These are phyloP conservation scores for Sarcodon sp. DNA, from an alignment of 768 basidiomycete genomes.

Conservation along the genomic window DNA sequence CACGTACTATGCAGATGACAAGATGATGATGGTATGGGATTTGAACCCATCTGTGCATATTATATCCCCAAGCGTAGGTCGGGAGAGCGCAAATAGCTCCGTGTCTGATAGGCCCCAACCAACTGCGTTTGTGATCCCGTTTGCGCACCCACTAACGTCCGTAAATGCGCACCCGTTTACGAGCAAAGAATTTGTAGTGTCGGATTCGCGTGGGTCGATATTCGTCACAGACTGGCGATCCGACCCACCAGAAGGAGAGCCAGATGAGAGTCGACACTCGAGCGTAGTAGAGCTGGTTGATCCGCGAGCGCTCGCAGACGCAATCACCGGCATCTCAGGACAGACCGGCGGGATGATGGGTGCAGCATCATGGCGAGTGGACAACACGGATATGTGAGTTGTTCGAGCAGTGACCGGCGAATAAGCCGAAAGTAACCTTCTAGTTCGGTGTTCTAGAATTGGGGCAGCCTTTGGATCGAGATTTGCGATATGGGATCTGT, in stretches of 20 bases:
- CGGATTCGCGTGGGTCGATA: constrained; percentile 61
- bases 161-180: constrained; percentile 61
- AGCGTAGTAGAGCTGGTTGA: constrained; percentile 64
- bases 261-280: constrained; percentile 43
- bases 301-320: constrained; percentile 45
- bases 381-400: constrained; percentile 60
- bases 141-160: constrained; percentile 57
- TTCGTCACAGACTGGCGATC: constrained; percentile 78
- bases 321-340: constrained; percentile 29
- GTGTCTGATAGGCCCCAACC: constrained; percentile 44
- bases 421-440: not conserved
- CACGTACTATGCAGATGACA: constrained; percentile 43
- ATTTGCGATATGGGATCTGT: constrained; percentile 70
- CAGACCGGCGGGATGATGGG: constrained; percentile 41
- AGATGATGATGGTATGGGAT: constrained; percentile 82
- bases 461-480: constrained; percentile 64
- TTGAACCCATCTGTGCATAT: constrained; percentile 44
- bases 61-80: constrained; percentile 22
- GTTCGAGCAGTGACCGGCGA: not conserved
- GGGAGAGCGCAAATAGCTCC: constrained; percentile 16
- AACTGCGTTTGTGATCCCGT: constrained; percentile 64
- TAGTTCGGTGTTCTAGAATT: constrained; percentile 28
- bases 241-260: constrained; percentile 41
- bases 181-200: constrained; percentile 69
- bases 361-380: constrained; percentile 44